phyloP scores from a whole-genome alignment of 352 stramenopile genomes.

The Thalassiosira livingstoniorum region DNA sequence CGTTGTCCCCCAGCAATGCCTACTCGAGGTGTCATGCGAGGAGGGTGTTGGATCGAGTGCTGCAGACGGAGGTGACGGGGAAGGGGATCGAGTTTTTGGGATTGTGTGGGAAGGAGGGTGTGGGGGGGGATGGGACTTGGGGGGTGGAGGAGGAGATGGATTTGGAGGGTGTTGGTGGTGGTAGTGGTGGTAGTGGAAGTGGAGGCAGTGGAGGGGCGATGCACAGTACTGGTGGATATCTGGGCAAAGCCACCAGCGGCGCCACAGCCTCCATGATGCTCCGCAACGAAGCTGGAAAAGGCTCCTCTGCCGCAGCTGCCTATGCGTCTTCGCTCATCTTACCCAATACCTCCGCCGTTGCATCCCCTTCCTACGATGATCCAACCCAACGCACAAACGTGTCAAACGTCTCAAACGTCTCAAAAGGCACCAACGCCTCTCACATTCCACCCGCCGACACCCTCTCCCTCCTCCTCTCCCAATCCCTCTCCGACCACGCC shows the following conservation, averaged over 20 bases:
- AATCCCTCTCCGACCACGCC: constrained; percentile 53
- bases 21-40: constrained; percentile 25
- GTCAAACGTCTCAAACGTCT: background rate
- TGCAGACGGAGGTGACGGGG: constrained; percentile 57
- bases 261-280: constrained; percentile 38
- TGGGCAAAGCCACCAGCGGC: no score
- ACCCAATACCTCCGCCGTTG: background rate
- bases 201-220: no score
- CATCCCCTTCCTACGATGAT: background rate
- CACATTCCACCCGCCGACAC: constrained; percentile 36
- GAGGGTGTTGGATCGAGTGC: constrained; percentile 53
- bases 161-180: constrained; percentile 3
- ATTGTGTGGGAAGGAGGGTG: constrained; percentile 40
- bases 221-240: no score
- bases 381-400: background rate
- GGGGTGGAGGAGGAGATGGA: constrained; percentile 33
- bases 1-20: constrained; percentile 44
- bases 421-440: constrained; percentile 8
- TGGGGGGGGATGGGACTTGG: constrained; percentile 59
- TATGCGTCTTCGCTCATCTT: constrained; percentile 22
- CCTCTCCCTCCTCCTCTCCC: constrained; percentile 47
- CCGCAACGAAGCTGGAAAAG: constrained; percentile 37
- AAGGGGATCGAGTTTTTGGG: constrained; percentile 66
- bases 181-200: no score
- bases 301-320: constrained; percentile 5